Evolutionary conservation across 805 yeast genomes (phyloP), one percentile per base, ranked within the genome.

Genomic region (Candida hispaniensis): DNA sequence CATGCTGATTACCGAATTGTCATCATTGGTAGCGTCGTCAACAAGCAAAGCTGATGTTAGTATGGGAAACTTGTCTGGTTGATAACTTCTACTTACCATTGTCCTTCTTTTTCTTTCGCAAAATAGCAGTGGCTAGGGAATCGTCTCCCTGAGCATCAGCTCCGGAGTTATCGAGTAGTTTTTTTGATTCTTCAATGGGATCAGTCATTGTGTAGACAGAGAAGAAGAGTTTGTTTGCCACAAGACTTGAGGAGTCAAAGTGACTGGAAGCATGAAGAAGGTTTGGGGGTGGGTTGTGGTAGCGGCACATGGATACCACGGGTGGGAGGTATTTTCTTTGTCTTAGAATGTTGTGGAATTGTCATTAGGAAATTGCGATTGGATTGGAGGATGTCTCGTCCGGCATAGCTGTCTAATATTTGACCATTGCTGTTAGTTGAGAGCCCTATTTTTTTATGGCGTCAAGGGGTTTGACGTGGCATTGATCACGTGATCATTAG

Each of bases 21-120:
- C 99, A 59, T 91, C 99, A 51, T 81, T 83, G 51, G 78, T 75
- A 45, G 99, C 97, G 61, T 91, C 98, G 55, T 91, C 99, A 34
- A 91, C 97, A 45, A 91, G 64, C 49, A 91, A 66, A 35, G 94
- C 36, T 32, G 18, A 10, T 5, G 36, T 32, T 32, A 32, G 36
- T 23, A 2, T 10, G 11, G 65, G 53, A 10, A 10, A 14, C 10
- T n/a, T 12, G 17, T 24, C 9, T 8, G 8, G 22, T 2, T 7
- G 14, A 9, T 5, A 21, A 21, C 8, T n/a, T 4, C 13, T 30
- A 32, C 36, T 32, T 28, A 32, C 36, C 82, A 59, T 91, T 91
- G 55, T 80, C 94, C 71, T 88, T 88, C 91, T 91, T 88, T 76
- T 91, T 91, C 64, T 88, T 75, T 66, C 95, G 79, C 53, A 91